Base-by-base conservation (phyloP, 108 stramenopile species). In the Pseudonitzschia multiseries region DNA sequence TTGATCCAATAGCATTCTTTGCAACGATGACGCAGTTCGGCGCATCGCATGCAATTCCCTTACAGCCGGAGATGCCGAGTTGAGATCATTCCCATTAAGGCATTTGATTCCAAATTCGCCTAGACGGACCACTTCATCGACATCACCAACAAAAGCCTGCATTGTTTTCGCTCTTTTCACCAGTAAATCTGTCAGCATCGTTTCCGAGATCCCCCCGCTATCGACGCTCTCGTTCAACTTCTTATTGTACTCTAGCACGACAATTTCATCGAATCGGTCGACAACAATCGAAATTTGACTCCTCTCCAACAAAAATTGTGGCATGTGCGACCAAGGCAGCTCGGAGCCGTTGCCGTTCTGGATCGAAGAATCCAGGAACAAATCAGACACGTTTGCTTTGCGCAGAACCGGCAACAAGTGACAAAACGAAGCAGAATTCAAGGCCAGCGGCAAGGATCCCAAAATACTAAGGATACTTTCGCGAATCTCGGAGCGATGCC, bases 401-500 rank as follows among this genome's bases (percentile, higher is more conserved):
- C 54, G 52, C 6, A 66, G 10, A 2, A 70, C 63, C 20, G 89
- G 89, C 6, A 91, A 61, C 54, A 91, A 76, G 57, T 91, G 89
- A 21, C 79, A 82, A 68, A 78, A 91, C 8, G 57, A 60, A 53
- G 56, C 26, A 64, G 86, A 68, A 57, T 82, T 60, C 40, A 86
- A 41, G 8, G 84, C 65, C 18, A 84, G 74, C 20, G 90, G 90
- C 12, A 89, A 72, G 0, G 53, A 48, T 20, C 65, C 74, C 69
- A 91, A 76, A 28, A 91, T 59, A 9, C 50, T 40, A 65, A 84
- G 76, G 0, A 68, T 32, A 4, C 66, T 74, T 20, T 73, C 41
- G 24, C 20, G 66, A 51, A 89, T 63, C 5, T 86, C 70, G 2
- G 65, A 29, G 12, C 74, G 72, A 53, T 89, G 86, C 14, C 90